Base-by-base conservation (phyloP, 2,329 filamentous ascomycete genomes). In the Colletotrichum theobromicola region DNA sequence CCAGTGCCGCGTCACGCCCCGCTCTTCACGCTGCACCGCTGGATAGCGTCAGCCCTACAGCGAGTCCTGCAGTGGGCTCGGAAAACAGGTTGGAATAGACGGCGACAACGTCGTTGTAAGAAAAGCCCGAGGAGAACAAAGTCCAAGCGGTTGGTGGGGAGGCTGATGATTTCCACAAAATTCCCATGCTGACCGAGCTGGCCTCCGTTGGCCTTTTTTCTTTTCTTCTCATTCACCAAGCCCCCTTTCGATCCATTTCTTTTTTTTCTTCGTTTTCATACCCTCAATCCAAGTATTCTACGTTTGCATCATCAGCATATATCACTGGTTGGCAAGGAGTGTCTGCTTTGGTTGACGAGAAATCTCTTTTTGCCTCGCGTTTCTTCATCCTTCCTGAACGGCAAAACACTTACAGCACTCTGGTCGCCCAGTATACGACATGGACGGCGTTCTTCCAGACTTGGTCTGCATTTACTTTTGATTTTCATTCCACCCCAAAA, bases 11-110 rank as follows among this genome's bases (percentile, higher is more conserved):
- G 18, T 87, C 88, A 63, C 94, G 94, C 80, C 97, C 97, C 18
- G 96, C 97, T 4, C 85, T 98, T 76, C 97, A 98, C 82, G 93
- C 95, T 7, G 96, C 94, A 28, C 95, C 96, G 2, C 85, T 98
- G 58, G 94, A 98, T 82, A 91, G 90, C 15, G 90, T 96, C 69
- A 91, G 89, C 77, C 89, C 90, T 2, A 76, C 85, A 24, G 79
- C 80, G n/a, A 89, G 87, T 67, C 86, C 87, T 5, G 37, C 79
- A 13, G 60, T 65, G 9, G 69, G 46, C 37, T 21, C 70, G 6
- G 37, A 46, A 10, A 24, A 35, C 58, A 35, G 34, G 32, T n/a
- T 55, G 61, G 50, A 63, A 26, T 73, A 67, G 34, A 60, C n/a
- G 18, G 30, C 26, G 58, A 28, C 28, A n/a, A 24, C 18, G 21